Evolutionary conservation across 345 rosid genomes (phyloP), one percentile per base, ranked within the genome.

Genomic region (Eucalyptus regnans): DNA sequence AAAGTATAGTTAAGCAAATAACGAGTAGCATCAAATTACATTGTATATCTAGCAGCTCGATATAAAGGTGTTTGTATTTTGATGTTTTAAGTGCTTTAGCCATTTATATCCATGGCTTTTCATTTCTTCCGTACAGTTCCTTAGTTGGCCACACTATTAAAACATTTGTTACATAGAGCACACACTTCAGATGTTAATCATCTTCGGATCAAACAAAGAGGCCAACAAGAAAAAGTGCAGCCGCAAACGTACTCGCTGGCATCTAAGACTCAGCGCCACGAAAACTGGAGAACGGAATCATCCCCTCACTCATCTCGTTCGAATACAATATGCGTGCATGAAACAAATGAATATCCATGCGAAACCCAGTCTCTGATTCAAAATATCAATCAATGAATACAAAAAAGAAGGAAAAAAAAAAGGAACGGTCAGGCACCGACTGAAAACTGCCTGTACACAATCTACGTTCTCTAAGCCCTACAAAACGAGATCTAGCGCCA

Each of bases 1-100:
- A 96, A 96, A 92, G 99, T 97, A 91, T 27, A 25, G 7, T 76
- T 76, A 76, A 76, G 83, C 48, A 22, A 76, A 76, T 76, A 20
- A 12, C 3, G 8, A 76, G 48, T 76, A 20, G 15, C 83, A 76
- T 76, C 83, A 76, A 37, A 76, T 71, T 71, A 11, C 48, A 7
- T 76, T 8, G 12, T 20, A 37, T 37, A 41, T 20, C 48, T 76
- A 20, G 83, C 5, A 20, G 48, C 46, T 71, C 6, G 29, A 56
- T 12, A n/a, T 14, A 71, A 43, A 71, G 46, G 4, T 20, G 58
- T 52, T 52, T 52, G 43, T 37, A 23, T 68, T 33, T 43, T 76
- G 46, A 76, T 41, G 27, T 76, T 76, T 37, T 20, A 9, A 41
- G 83, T 20, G 83, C 27, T 71, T 33, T 76, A 41, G 83, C 83